Evolutionary conservation across 164 flowering plant genomes (phyloP).

Genomic region (Stephania cephalantha): DNA sequence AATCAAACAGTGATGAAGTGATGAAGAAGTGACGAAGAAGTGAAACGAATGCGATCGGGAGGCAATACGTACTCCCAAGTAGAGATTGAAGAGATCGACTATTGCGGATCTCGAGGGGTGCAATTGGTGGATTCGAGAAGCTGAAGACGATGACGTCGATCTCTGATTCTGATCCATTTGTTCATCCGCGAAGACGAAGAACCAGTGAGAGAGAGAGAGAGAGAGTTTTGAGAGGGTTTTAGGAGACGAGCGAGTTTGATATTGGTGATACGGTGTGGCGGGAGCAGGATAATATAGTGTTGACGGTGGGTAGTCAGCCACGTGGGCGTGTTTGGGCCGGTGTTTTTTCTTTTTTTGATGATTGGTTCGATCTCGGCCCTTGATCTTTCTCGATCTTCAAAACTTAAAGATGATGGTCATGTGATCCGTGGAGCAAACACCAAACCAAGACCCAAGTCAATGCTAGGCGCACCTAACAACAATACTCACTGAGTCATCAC

Average conservation of each 20-base stretch:
- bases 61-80: constrained; percentile 48
- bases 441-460: too few species aligned
- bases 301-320: too few species aligned
- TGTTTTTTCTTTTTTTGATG: too few species aligned
- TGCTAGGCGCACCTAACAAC: too few species aligned
- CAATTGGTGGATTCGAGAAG: constrained; percentile 46
- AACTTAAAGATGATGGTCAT: too few species aligned
- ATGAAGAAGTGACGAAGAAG: background rate
- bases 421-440: too few species aligned
- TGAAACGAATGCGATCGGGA: background rate
- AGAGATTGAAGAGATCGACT: constrained; percentile 80
- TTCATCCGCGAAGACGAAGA: background rate
- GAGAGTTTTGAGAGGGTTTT: background rate
- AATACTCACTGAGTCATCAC: too few species aligned
- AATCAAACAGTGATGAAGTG: background rate
- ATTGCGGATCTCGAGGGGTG: constrained; percentile 69
- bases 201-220: too few species aligned
- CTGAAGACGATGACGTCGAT: constrained; percentile 14
- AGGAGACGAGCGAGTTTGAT: background rate
- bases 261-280: background rate
- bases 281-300: background rate
- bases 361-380: too few species aligned
- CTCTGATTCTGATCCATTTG: constrained; percentile 32
- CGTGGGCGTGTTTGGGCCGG: too few species aligned
- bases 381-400: too few species aligned